Base-by-base conservation (phyloP, 331 rosid species). In the Rhamnella rubrinervis region DNA sequence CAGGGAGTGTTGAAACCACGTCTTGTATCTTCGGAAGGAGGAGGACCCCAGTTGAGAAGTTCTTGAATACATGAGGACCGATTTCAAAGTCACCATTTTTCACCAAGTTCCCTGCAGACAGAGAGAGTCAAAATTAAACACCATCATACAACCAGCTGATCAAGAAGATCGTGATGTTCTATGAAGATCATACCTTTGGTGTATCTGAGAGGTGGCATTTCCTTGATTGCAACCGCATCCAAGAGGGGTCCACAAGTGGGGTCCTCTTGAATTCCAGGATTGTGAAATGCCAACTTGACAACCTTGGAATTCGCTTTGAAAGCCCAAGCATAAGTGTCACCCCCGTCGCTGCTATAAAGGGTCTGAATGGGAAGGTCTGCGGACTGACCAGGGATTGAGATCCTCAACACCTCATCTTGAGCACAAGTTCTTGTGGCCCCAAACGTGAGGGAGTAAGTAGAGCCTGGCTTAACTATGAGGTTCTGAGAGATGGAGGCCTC, bases 231-330 rank as follows among this genome's bases (percentile, higher is more conserved):
- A 70, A 78, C 66, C 2, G 57, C 78, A 77, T 83, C 88, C 80
- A 86, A 66, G 35, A 86, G 81, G 35, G 91, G 91, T 2, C 91
- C 91, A 71, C 91, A 86, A 28, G 72, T 25, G 25, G 91, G 88
- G 55, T 83, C 83, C 38, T 83, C 91, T 37, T 83, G 86, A 61
- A 81, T 9, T 16, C 91, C 86, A 23, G 78, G 78, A 63, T 86
- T 86, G 19, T 76, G 85, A 51, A 86, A 86, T 4, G 80, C 76
- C 23, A 83, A 41, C 55, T 68, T 86, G 6, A 78, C 85, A 38
- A 71, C 53, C 18, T 66, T 61, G 5, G 70, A 40, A 18, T 23
- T 15, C 0, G 88, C 76, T 71, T 59, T 70, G 40, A 86, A 86
- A 8, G 85, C 78, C 75, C 75, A 73, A 17, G 85, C 88, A 26